Percentiles rank a stretch among this genome's conserved stretches.
These are phyloP conservation scores for Ustilago curta DNA, from an alignment of 1,284 basidiomycete genomes.

Conservation along the genomic window DNA sequence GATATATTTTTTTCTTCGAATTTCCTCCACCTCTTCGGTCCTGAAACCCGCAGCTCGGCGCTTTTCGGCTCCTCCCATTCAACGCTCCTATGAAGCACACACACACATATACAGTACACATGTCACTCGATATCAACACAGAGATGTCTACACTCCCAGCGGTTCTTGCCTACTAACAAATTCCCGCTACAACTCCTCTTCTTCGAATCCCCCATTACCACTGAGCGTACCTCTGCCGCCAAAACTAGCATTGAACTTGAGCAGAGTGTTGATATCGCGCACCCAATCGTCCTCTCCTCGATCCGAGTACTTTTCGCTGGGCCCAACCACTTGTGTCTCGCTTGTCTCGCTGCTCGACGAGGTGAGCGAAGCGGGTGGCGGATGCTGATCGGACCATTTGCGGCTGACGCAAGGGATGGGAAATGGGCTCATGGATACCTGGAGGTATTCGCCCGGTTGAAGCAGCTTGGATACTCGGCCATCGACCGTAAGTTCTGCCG, in stretches of 20 bases:
- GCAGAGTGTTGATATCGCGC: constrained; percentile 82
- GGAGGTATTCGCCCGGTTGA: constrained; percentile 83
- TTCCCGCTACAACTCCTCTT: too few relatives aligned
- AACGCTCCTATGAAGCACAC: too few relatives aligned
- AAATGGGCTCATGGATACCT: constrained; percentile 84
- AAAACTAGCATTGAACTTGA: constrained; percentile 69
- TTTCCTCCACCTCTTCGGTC: too few relatives aligned
- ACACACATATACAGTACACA: too few relatives aligned
- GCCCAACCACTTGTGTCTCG: constrained; percentile 4
- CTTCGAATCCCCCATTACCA: constrained; percentile 52
- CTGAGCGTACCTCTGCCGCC: constrained; percentile 59
- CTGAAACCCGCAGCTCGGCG: too few relatives aligned
- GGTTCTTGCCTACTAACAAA: too few relatives aligned
- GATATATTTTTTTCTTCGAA: too few relatives aligned
- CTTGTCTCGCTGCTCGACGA: background rate
- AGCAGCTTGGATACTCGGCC: constrained; percentile 85
- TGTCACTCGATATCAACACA: too few relatives aligned
- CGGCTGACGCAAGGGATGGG: constrained; percentile 82
- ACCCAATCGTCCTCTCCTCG: constrained; percentile 93
- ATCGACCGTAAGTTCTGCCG: constrained; percentile 91
- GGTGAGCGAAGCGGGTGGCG: background rate
- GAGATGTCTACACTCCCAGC: too few relatives aligned
- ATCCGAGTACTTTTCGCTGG: constrained; percentile 56
- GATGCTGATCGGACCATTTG: constrained; percentile 16
- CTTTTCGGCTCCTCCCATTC: too few relatives aligned